These are phyloP conservation scores for Vitellaria paradoxa DNA, from an alignment of 179 eudicot species.

Conservation along the genomic window DNA sequence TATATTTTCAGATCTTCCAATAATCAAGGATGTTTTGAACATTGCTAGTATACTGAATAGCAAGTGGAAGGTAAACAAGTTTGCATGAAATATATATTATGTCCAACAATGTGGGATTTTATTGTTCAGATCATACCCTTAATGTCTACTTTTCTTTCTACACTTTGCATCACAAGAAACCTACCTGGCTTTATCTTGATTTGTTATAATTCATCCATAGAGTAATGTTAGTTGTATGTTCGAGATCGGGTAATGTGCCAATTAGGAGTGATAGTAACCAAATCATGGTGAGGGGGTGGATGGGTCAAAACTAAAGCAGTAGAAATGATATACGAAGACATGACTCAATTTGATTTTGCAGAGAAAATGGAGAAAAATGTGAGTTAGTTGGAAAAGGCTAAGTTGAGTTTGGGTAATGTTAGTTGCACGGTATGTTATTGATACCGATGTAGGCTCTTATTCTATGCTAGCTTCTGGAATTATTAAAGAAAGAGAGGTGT, in stretches of 20 bases:
- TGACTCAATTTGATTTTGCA: no score
- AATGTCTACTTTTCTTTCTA: background rate
- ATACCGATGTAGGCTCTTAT: background rate
- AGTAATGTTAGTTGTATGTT: background rate
- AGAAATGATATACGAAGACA: no score
- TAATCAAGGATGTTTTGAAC: conserved; percentile 74
- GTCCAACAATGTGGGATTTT: background rate
- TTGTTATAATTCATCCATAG: background rate
- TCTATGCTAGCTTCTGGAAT: background rate
- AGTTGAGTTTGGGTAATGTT: no score
- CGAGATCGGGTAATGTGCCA: background rate
- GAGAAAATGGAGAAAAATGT: no score
- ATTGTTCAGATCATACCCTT: background rate
- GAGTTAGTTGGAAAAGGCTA: no score
- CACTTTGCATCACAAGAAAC: background rate
- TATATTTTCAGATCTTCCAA: conserved; percentile 64
- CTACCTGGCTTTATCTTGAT: background rate
- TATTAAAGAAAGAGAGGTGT: background rate
- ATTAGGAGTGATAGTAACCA: background rate
- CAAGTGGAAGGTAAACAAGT: conserved; percentile 82
- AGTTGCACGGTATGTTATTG: background rate
- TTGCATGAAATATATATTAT: background rate
- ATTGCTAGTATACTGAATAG: conserved; percentile 56
- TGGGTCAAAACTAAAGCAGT: no score
- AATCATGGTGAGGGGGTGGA: background rate